phyloP scores from a whole-genome alignment of 1,284 basidiomycete genomes.

The Leccinum variabile region DNA sequence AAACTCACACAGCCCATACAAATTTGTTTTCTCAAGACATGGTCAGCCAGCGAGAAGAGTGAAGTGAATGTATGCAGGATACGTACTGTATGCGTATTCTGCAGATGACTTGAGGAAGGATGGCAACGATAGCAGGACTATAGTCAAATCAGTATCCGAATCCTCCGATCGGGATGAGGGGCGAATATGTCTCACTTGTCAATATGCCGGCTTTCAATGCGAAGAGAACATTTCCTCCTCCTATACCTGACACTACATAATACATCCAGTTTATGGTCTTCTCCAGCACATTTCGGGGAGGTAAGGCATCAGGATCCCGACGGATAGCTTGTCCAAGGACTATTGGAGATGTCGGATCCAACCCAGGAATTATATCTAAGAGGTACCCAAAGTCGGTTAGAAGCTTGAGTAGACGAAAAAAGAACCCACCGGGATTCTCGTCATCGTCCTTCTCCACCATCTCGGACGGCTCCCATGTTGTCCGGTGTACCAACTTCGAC shows the following conservation, averaged over 20 bases:
- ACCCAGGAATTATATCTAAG: slow-evolving; percentile 59
- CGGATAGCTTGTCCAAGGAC: slow-evolving; percentile 57
- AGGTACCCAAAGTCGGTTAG: not conserved
- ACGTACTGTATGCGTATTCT: slow-evolving; percentile 59
- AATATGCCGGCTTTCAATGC: slow-evolving; percentile 79
- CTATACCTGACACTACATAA: slow-evolving; percentile 39
- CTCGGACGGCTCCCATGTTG: slow-evolving; percentile 49
- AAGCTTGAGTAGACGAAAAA: not conserved
- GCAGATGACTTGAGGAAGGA: slow-evolving; percentile 56
- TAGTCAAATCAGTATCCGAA: not conserved
- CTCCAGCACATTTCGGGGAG: slow-evolving; percentile 61
- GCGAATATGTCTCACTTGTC: slow-evolving; percentile 42
- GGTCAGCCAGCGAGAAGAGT: slow-evolving; percentile 2
- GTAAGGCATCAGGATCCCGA: slow-evolving; percentile 75
- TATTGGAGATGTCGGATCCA: slow-evolving; percentile 41
- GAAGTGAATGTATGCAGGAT: not conserved
- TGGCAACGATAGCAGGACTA: slow-evolving; percentile 63
- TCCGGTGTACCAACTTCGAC: slow-evolving; percentile 42
- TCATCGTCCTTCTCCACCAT: slow-evolving; percentile 49
- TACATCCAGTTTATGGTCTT: slow-evolving; percentile 49
- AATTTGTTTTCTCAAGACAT: slow-evolving; percentile 46
- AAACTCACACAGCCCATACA: slow-evolving; percentile 55
- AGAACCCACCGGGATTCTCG: slow-evolving; percentile 50
- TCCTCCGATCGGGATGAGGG: not conserved
- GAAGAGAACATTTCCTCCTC: slow-evolving; percentile 65